Base-by-base conservation (phyloP, 2,329 filamentous ascomycete genomes). In the Blastomyces gilchristii region DNA sequence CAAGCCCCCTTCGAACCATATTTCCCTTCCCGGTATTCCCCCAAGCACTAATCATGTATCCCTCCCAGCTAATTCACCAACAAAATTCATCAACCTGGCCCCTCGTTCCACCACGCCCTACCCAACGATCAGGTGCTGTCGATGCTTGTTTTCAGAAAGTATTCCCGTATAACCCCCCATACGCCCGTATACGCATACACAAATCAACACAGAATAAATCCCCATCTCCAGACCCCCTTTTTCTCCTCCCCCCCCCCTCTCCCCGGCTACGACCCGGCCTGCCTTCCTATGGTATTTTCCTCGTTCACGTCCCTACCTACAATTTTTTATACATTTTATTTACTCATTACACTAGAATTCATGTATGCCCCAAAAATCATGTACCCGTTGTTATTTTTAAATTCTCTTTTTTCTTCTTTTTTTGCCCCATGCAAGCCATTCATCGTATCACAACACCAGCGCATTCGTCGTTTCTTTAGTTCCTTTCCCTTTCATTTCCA, bases 341-440 rank as follows among this genome's bases (percentile, higher is more conserved):
- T 71, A 73, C 69, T 72, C 69, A 73, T 25, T 63, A 64, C 66
- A 60, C 63, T 63, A 71, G 68, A 68, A 65, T 66, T 74, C 72
- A 73, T 74, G 72, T 74, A 74, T 74, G 71, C 73, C 70, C 72
- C 67, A 71, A 69, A 74, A 75, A 68, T 76, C 74, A 77, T 77
- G 75, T 77, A 77, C 69, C 66, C 70, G 68, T 58, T 58, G 22
- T 47, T 67, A 66, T 64, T 34, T 34, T 34, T 49, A 9, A 49
- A 47, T 6, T 25, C 25, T 12, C 3, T 12, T 25, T 12, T 25
- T 41, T 0, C 14, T 43, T 43, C 16, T 12, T 49, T 4, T 8
- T 25, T 5, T 49, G n/a, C 47, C 47, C 31, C 47, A 49, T 49
- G 22, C 47, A 49, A 49, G 34, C 28, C 16, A 53, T 53, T 34